Conservation (phyloP, 116 monocot species). For the Papilionanthe hybrid region DNA sequence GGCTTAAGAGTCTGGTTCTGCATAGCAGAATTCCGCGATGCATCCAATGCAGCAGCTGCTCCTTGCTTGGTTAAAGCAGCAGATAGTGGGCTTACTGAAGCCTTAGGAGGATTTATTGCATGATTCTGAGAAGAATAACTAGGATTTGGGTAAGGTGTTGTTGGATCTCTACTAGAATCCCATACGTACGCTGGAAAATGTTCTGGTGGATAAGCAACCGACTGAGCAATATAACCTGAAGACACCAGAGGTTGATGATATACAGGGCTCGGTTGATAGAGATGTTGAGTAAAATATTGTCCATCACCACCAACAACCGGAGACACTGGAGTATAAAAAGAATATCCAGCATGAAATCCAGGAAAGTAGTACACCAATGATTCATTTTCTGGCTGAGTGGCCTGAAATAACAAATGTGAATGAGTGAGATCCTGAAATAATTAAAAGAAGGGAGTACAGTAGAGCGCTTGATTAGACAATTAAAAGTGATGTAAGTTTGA, state of each 20-base stretch:
- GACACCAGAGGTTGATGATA: conserved; percentile 32
- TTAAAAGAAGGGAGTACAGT: not conserved
- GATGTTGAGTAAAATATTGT: conserved; percentile 48
- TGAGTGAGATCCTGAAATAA: not conserved
- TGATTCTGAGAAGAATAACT: conserved; percentile 22
- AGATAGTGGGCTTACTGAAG: conserved; percentile 13
- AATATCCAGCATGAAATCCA: conserved; percentile 40
- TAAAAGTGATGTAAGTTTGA: not conserved
- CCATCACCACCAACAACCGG: conserved; percentile 50
- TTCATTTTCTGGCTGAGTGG: conserved; percentile 44
- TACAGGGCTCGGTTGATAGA: conserved; percentile 29
- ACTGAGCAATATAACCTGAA: conserved; percentile 41
- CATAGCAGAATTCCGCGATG: conserved; percentile 10
- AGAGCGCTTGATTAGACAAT: not conserved
- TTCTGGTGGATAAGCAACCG: conserved; percentile 51
- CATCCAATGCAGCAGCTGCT: too few relatives aligned
- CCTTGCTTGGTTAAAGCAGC: not conserved
- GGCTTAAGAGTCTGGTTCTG: conserved; percentile 32
- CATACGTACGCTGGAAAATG: conserved; percentile 38
- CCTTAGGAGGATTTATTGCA: conserved; percentile 17
- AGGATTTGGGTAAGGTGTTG: conserved; percentile 17
- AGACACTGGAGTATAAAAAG: conserved; percentile 30
- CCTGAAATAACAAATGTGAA: conserved; percentile 30
- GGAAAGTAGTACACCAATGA: conserved; percentile 51
- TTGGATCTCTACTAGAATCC: conserved; percentile 37